phyloP scores from a whole-genome alignment of 2,329 filamentous ascomycete species.

The Microdochium bolleyi region DNA sequence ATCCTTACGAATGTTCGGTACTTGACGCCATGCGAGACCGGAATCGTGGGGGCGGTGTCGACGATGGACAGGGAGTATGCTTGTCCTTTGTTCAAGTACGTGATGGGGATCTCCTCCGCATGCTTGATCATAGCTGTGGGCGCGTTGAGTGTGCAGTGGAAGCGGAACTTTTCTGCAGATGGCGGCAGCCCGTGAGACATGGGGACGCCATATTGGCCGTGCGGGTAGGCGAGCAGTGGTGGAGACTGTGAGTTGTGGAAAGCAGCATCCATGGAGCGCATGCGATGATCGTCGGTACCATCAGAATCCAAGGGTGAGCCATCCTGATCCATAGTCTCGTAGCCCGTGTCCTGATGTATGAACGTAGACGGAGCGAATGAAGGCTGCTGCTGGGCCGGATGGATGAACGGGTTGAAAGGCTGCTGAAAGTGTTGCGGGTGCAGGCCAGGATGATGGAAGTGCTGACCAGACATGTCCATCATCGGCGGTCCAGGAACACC shows the following conservation, averaged over 20 bases:
- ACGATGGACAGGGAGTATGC: slow-evolving; percentile 81
- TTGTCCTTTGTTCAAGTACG: slow-evolving; percentile 96
- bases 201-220: slow-evolving; percentile 37
- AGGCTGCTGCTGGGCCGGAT: slow-evolving; percentile 45
- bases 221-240: slow-evolving; percentile 50
- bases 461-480: slow-evolving; percentile 49
- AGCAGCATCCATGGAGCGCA: slow-evolving; percentile 49
- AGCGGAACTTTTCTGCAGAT: slow-evolving; percentile 71
- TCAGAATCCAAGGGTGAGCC: slow-evolving; percentile 58
- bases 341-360: slow-evolving; percentile 71
- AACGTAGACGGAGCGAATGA: slow-evolving; percentile 74
- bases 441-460: slow-evolving; percentile 47
- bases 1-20: slow-evolving; percentile 93
- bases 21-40: slow-evolving; percentile 51
- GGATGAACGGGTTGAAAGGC: slow-evolving; percentile 64
- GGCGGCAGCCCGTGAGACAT: slow-evolving; percentile 39
- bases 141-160: slow-evolving; percentile 82
- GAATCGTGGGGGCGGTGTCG: slow-evolving; percentile 61
- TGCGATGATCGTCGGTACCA: slow-evolving; percentile 34
- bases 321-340: slow-evolving; percentile 72
- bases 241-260: slow-evolving; percentile 51
- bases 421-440: slow-evolving; percentile 57
- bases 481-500: slow-evolving; percentile 36
- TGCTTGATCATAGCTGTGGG: slow-evolving; percentile 95
- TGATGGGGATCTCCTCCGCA: slow-evolving; percentile 86